Conservation (phyloP, 345 rosid species). For the Aquilaria yunnanensis region DNA sequence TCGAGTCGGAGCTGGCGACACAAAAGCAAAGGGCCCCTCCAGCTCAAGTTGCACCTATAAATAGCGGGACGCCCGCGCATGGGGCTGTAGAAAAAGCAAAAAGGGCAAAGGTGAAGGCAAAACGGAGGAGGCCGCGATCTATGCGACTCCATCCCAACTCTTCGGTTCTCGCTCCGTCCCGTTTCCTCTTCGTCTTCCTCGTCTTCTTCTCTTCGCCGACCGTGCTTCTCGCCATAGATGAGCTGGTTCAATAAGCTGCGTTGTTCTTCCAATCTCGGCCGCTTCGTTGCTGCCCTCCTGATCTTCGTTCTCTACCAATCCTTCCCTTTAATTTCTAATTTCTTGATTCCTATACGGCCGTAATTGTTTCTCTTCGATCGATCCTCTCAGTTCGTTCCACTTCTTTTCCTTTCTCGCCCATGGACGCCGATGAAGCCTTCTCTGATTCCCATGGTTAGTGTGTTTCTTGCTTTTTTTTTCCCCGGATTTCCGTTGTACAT, state of each 20-base stretch:
- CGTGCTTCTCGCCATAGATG: slow-evolving; percentile 14
- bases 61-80: too few species aligned
- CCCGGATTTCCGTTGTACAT: too few species aligned
- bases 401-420: slow-evolving; percentile 10
- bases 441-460: slow-evolving; percentile 14
- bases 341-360: slow-evolving; percentile 50
- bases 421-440: slow-evolving; percentile 30
- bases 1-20: too few species aligned
- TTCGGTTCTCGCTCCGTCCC: too few species aligned
- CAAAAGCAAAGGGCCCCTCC: too few species aligned
- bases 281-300: slow-evolving; percentile 53
- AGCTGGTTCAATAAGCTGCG: slow-evolving; percentile 43
- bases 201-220: too few species aligned
- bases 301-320: slow-evolving; percentile 44
- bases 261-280: slow-evolving; percentile 47
- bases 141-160: too few species aligned
- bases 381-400: background rate
- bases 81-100: too few species aligned
- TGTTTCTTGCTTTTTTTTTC: background rate
- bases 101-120: too few species aligned
- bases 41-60: too few species aligned
- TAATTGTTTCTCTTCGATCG: slow-evolving; percentile 8
- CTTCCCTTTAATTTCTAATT: slow-evolving; percentile 49
- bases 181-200: too few species aligned
- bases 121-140: too few species aligned